Percentiles rank a stretch among this genome's conserved stretches.
phyloP scores from a whole-genome alignment of 2,329 filamentous ascomycete species.

The Fusarium oligoseptatum region DNA sequence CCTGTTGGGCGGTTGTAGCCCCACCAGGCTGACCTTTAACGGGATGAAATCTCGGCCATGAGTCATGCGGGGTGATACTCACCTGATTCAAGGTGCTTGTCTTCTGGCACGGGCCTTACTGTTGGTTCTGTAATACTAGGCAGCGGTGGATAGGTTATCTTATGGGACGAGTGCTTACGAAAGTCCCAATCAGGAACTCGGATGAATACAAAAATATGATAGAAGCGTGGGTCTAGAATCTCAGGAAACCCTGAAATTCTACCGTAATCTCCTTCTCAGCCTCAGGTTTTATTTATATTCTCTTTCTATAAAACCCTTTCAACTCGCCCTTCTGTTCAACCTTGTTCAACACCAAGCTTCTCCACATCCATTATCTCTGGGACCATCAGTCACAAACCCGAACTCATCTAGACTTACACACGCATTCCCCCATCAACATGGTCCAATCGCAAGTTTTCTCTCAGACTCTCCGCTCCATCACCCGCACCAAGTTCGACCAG shows the following conservation, averaged over 20 bases:
- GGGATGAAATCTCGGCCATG: background rate
- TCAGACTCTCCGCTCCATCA: background rate
- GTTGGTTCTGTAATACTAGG: background rate
- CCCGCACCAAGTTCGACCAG: background rate
- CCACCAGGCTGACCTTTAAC: too few relatives aligned
- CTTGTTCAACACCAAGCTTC: background rate
- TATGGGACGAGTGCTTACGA: too few relatives aligned
- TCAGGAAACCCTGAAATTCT: too few relatives aligned
- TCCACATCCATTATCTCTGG: background rate
- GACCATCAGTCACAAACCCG: background rate
- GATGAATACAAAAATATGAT: background rate
- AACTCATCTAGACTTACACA: background rate
- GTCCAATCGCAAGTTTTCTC: background rate
- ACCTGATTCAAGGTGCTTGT: background rate
- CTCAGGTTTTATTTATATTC: background rate
- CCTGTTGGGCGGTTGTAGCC: background rate
- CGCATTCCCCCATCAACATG: background rate
- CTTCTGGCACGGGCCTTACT: background rate
- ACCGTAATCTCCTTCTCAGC: background rate
- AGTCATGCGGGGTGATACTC: background rate
- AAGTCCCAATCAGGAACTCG: background rate
- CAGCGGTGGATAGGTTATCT: background rate
- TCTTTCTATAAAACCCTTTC: background rate
- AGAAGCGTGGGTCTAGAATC: too few relatives aligned
- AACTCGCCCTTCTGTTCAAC: background rate